Percentiles rank a stretch among this genome's conserved stretches.
Conservation (phyloP, 352 stramenopile species). For the Pythium dissimile region DNA sequence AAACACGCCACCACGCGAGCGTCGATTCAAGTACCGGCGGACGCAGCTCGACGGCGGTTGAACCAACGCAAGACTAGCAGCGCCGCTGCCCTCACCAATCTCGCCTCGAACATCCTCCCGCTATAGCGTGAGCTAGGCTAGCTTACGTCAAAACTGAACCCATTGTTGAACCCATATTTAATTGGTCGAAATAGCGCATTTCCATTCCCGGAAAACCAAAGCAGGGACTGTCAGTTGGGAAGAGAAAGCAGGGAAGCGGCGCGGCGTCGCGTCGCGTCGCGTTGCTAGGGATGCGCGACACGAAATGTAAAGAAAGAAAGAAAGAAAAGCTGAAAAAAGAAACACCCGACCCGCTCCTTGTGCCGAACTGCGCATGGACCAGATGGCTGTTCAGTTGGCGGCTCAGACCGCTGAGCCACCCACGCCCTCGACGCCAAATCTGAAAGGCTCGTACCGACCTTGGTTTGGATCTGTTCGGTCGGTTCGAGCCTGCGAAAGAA, state of each 20-base stretch:
- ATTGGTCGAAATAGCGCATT: neutral
- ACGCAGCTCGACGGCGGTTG: neutral
- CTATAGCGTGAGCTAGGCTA: neutral
- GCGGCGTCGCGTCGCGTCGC: constrained; percentile 4
- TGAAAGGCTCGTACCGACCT: constrained; percentile 9
- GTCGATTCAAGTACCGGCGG: constrained; percentile 13
- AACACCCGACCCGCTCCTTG: constrained; percentile 10
- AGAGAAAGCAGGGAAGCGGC: constrained; percentile 15
- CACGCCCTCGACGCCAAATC: constrained; percentile 1
- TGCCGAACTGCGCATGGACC: neutral
- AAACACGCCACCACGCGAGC: neutral
- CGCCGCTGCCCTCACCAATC: neutral
- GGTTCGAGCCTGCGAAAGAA: constrained; percentile 11
- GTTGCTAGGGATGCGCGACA: neutral
- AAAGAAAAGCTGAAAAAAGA: constrained; percentile 25
- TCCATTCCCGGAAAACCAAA: too few species aligned
- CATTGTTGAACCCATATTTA: too few species aligned
- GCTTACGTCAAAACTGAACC: too few species aligned
- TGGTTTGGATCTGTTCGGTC: constrained; percentile 8
- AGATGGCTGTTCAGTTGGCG: constrained; percentile 6
- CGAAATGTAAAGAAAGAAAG: constrained; percentile 29
- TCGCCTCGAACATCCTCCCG: constrained; percentile 13
- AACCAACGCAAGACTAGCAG: too few species aligned
- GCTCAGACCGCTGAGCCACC: constrained; percentile 18
- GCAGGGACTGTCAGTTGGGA: too few species aligned